phyloP scores from a whole-genome alignment of 352 stramenopile species.

The Thraustotheca clavata region DNA sequence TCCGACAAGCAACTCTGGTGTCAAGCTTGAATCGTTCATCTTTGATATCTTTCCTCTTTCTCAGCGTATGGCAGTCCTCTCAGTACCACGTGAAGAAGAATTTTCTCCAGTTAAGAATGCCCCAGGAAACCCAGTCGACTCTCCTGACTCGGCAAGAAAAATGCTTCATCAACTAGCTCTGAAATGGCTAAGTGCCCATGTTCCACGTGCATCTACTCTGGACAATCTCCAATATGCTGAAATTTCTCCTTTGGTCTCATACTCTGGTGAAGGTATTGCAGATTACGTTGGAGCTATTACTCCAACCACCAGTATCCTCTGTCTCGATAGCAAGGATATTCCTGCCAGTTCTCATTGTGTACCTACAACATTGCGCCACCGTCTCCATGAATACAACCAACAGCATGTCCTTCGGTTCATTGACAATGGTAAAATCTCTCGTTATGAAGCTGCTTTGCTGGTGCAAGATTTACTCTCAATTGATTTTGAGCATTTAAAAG shows the following conservation, averaged over 20 bases:
- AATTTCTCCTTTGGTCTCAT: slow-evolving; percentile 83
- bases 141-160: slow-evolving; percentile 69
- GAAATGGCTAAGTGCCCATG: slow-evolving; percentile 46
- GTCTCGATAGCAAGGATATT: slow-evolving; percentile 28
- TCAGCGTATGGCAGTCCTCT: slow-evolving; percentile 88
- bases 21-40: slow-evolving; percentile 99
- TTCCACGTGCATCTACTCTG: slow-evolving; percentile 25
- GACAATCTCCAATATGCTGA: slow-evolving; percentile 37
- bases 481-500: neutral
- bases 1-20: slow-evolving; percentile 84
- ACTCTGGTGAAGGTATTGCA: slow-evolving; percentile 75
- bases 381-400: slow-evolving; percentile 33
- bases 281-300: neutral
- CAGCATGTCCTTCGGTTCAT: slow-evolving; percentile 42
- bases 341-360: slow-evolving; percentile 27
- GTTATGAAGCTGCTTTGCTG: slow-evolving; percentile 7
- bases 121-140: slow-evolving; percentile 60
- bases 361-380: slow-evolving; percentile 30
- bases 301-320: slow-evolving; percentile 25
- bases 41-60: slow-evolving; percentile 98
- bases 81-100: slow-evolving; percentile 87
- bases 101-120: slow-evolving; percentile 92
- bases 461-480: slow-evolving; percentile 12
- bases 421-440: slow-evolving; percentile 29
- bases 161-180: slow-evolving; percentile 62